Evolutionary conservation across 805 yeast genomes (phyloP).

Genomic region (Yamadazyma ubonensis): DNA sequence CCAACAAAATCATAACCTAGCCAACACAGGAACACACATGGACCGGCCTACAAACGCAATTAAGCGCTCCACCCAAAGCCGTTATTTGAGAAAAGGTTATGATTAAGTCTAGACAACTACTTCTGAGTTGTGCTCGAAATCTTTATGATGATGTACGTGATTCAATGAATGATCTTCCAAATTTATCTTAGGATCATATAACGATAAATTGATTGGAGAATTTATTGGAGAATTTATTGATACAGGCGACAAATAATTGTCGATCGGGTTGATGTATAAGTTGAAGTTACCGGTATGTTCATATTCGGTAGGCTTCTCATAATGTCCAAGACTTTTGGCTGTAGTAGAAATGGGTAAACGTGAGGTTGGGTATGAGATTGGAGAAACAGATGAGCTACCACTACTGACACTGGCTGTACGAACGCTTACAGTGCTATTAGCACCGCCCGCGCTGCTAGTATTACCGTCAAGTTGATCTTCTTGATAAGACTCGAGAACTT

Average conservation of each 20-base stretch:
- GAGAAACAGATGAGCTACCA: neutral
- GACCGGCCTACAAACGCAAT: constrained; percentile 5
- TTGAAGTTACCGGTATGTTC: neutral
- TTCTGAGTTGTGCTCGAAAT: constrained; percentile 49
- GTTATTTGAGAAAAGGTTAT: neutral
- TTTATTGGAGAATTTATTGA: constrained; percentile 40
- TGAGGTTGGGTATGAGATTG: neutral
- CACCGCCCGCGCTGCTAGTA: neutral
- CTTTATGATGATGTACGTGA: constrained; percentile 11
- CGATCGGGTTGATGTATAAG: constrained; percentile 8
- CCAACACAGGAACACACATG: constrained; percentile 1
- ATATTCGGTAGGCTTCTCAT: neutral
- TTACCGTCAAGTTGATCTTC: neutral
- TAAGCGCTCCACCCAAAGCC: constrained; percentile 7
- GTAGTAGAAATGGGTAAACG: neutral
- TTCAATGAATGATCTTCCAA: neutral
- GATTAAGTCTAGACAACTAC: constrained; percentile 26
- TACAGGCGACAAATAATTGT: constrained; percentile 41
- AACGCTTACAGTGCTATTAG: neutral
- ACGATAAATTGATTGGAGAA: constrained; percentile 41
- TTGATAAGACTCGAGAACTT: neutral
- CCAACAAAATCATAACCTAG: constrained; percentile 6
- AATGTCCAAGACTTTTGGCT: neutral
- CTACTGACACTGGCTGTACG: neutral
- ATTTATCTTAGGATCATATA: constrained; percentile 14